phyloP scores from a whole-genome alignment of 2,329 filamentous ascomycete genomes.

The Alternaria consortialis region DNA sequence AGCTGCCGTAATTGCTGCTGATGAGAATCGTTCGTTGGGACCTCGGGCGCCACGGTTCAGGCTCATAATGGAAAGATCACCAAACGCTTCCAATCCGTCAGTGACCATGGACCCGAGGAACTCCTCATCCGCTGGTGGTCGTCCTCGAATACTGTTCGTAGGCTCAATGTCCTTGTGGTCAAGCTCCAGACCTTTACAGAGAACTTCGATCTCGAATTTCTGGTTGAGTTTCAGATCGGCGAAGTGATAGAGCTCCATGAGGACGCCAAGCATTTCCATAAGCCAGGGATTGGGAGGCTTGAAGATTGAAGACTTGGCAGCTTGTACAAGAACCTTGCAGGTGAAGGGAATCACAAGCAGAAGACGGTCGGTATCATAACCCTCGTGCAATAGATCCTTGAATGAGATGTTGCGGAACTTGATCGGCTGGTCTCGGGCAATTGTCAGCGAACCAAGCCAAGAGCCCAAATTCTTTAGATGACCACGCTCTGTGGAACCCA shows the following conservation, averaged over 20 bases:
- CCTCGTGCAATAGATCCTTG: slow-evolving; percentile 93
- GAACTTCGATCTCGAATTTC: slow-evolving; percentile 97
- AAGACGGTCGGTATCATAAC: slow-evolving; percentile 89
- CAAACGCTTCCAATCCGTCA: slow-evolving; percentile 81
- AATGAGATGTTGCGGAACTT: slow-evolving; percentile 97
- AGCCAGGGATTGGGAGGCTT: slow-evolving; percentile 96
- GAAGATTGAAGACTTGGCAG: slow-evolving; percentile 85
- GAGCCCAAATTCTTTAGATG: slow-evolving; percentile 92
- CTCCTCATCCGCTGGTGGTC: slow-evolving; percentile 70
- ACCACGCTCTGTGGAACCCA: slow-evolving; percentile 84
- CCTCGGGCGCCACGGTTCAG: slow-evolving; percentile 71
- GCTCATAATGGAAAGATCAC: slow-evolving; percentile 70
- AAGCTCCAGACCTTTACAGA: slow-evolving; percentile 91
- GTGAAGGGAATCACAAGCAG: slow-evolving; percentile 96
- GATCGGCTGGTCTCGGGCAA: slow-evolving; percentile 93
- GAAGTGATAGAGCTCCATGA: slow-evolving; percentile 93
- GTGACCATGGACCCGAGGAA: slow-evolving; percentile 62
- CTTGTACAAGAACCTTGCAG: slow-evolving; percentile 92
- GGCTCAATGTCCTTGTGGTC: slow-evolving; percentile 92
- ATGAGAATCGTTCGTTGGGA: slow-evolving; percentile 76
- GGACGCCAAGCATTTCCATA: slow-evolving; percentile 90
- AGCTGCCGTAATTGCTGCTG: slow-evolving; percentile 77
- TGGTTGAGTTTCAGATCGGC: slow-evolving; percentile 94
- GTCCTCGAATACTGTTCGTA: slow-evolving; percentile 83
- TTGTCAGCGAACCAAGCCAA: slow-evolving; percentile 92